Evolutionary conservation across 257 asterid genomes (phyloP), one percentile per base, ranked within the genome.

Genomic region (Plantago major): DNA sequence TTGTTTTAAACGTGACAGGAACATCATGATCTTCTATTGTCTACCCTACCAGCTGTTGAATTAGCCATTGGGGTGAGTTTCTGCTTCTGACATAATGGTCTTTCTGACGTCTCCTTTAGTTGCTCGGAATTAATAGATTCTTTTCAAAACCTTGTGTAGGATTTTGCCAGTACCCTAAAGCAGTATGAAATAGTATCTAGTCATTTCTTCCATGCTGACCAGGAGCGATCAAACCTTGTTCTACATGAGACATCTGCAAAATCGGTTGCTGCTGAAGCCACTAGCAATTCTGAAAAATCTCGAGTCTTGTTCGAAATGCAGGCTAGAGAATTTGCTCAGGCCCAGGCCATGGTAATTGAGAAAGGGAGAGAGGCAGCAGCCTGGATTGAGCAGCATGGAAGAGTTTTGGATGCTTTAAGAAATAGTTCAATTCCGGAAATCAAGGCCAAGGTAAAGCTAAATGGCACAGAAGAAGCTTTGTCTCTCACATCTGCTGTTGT

Each of bases 371-470:
- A 89, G 73, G 91, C 93, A 65, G 88, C 89, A 62, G 62, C 85
- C 60, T 93, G 99, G 99, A 75, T 87, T 65, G 99, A 93, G 78
- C 95, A 89, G 82, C 99, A 82, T 72, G 86, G 89, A 59, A 79
- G 89, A 77, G 71, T 90, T 77, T 84, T 93, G 69, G 99, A 93
- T 78, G 89, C 97, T 70, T 70, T 93, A 74, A 81, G 97, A 71
- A 80, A 83, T 79, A 82, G 85, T 77, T 78, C 90, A n/a, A 60
- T 87, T 72, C 91, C 95, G 13, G 89, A 87, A 75, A 78, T 79
- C 58, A 80, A 84, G 63, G 73, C 81, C 68, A 72, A 67, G 73
- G 63, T 59, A 55, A 78, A 72, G 65, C 81, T 84, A 65, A 74
- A 78, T 67, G 91, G 83, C 83, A 70, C 83, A 46, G 85, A 79